A percentile compares a stretch with the other conserved stretches of the same genome.
phyloP scores from a whole-genome alignment of 495 filamentous ascomycete species.

The Chaetomium tenue region DNA sequence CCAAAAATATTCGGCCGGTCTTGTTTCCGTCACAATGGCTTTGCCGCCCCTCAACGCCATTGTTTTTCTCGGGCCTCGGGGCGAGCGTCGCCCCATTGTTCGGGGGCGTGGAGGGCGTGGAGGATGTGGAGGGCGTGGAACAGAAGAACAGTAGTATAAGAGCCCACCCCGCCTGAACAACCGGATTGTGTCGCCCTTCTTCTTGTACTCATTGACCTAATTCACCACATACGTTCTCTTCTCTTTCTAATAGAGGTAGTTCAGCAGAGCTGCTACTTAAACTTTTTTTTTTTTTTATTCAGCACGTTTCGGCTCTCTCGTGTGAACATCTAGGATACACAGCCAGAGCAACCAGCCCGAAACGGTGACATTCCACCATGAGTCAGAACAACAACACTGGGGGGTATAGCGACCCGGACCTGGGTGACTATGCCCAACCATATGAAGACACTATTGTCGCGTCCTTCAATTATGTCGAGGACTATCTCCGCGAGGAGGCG shows the following conservation, averaged over 20 bases:
- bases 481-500: no score
- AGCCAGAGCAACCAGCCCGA: not conserved
- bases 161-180: not conserved
- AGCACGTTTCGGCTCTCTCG: not conserved
- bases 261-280: slow-evolving; percentile 17
- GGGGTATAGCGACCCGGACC: not conserved
- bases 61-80: not conserved
- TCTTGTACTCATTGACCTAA: not conserved
- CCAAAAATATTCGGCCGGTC: slow-evolving; percentile 1
- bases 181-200: slow-evolving; percentile 5
- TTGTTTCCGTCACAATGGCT: slow-evolving; percentile 15
- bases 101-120: not conserved
- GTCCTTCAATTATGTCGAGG: no score
- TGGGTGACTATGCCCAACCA: not conserved
- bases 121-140: not conserved
- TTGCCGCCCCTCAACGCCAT: not conserved
- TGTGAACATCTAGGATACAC: not conserved
- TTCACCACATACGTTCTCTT: not conserved
- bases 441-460: not conserved
- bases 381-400: not conserved
- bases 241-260: not conserved
- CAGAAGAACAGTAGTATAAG: slow-evolving; percentile 10
- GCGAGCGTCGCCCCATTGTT: slow-evolving; percentile 15
- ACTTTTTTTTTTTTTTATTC: not conserved
- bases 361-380: not conserved